Base-by-base conservation (phyloP, 140 eudicot species). In the Erigeron philadelphicus region DNA sequence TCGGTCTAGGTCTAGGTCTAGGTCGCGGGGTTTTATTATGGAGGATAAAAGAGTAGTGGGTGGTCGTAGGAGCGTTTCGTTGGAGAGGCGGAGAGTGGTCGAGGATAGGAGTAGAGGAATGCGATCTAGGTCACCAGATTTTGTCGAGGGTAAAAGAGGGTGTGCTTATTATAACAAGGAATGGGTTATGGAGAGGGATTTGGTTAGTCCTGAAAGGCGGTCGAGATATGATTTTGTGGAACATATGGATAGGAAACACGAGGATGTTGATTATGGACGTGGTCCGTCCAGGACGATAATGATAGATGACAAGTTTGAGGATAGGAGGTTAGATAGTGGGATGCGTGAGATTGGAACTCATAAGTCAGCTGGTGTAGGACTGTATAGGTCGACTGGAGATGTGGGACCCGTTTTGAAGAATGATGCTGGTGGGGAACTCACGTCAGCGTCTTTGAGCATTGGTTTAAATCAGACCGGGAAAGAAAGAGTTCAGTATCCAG, bases 401-500 rank as follows among this genome's bases (percentile, higher is more conserved):
- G 58, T 67, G 74, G 79, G 83, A 61, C 74, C 81, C 59, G 48
- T 47, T 12, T 61, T 75, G 6, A 72, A 70, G 63, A 46, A 44
- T 42, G 79, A 74, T 55, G 12, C 47, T 5, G 65, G 64, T 61
- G 75, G 48, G 31, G 76, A 69, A 66, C 50, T 76, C 6, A 19
- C 74, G 11, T 80, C 78, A 8, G 40, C 77, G 25, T 62, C 83
- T 2, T 50, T 68, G 52, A 80, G 75, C 56, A 46, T 77, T 56
- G 81, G 68, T 63, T 49, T 78, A 49, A 81, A 60, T 67, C 70
- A 62, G 64, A 21, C 54, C 43, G 82, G 74, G 66, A 82, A 85
- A 70, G 83, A 82, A 41, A 79, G 79, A 66, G 78, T 66, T 71
- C 73, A 17, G 38, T 84, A 76, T 38, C 79, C 78, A 0, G 81